Percentiles rank a stretch among this genome's conserved stretches.
phyloP scores from a whole-genome alignment of 192 early-diverging fungal species.

The Globomyces pollinis-pini region DNA sequence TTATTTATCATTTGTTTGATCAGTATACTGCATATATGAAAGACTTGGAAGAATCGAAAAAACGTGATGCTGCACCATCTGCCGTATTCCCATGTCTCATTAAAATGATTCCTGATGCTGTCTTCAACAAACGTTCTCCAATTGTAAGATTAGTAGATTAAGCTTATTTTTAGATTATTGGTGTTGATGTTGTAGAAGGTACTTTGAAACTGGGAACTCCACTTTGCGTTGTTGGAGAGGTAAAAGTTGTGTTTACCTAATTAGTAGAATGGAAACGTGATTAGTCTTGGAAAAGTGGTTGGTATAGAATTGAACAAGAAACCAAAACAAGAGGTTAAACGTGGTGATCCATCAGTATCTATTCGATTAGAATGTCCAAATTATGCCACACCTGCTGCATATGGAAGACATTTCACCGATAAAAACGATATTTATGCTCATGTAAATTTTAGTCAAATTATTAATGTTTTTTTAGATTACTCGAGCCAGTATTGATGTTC shows the following conservation, averaged over 20 bases:
- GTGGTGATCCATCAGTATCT: constrained; percentile 76
- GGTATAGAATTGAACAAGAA: constrained; percentile 93
- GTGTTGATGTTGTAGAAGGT: constrained; percentile 92
- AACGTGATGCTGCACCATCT: constrained; percentile 73
- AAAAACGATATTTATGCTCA: constrained; percentile 65
- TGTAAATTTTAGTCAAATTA: constrained; percentile 17
- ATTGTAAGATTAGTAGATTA: too few species aligned
- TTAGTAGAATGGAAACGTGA: constrained; percentile 51
- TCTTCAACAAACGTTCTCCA: constrained; percentile 94
- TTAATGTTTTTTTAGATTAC: too few species aligned
- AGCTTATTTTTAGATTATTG: too few species aligned
- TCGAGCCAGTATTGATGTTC: constrained; percentile 84
- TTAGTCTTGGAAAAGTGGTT: constrained; percentile 78
- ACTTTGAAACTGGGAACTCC: constrained; percentile 83
- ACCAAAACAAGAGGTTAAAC: constrained; percentile 68
- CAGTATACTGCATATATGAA: constrained; percentile 75
- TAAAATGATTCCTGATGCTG: constrained; percentile 75
- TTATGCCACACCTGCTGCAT: constrained; percentile 80
- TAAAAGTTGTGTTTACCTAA: constrained; percentile 25
- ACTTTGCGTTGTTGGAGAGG: constrained; percentile 72
- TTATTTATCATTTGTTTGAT: constrained; percentile 99
- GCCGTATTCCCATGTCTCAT: constrained; percentile 97
- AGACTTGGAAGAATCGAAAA: constrained; percentile 74
- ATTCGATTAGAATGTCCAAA: constrained; percentile 82
- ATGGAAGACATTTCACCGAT: constrained; percentile 89